Evolutionary conservation across 2,329 filamentous ascomycete genomes (phyloP), one percentile per base, ranked within the genome.

Genomic region (Colletotrichum echinochloae): DNA sequence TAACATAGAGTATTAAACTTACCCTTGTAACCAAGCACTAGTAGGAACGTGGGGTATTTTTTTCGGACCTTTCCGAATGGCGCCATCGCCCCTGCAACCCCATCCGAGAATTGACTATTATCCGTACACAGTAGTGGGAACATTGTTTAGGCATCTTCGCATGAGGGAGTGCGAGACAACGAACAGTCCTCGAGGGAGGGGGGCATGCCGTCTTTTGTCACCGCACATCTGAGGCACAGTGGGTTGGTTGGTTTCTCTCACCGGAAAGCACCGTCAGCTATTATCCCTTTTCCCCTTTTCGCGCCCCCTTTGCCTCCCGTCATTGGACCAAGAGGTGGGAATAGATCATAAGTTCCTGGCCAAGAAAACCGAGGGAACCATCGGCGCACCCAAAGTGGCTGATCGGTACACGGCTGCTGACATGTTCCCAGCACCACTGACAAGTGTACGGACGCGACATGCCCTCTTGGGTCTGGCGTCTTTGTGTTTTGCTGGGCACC

Each of bases 311-410:
- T 37, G 33, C 59, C 6, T 18, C 23, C 54, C 39, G n/a, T 51
- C 37, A 35, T 35, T 37, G 35, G 35, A 30, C 51, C 49, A 49
- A 66, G 56, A 51, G 41, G 20, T 57, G 51, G 62, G 56, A 70
- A 61, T 28, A 37, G 16, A 20, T 52, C 63, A 66, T 35, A 66
- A 61, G 56, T 66, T 61, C 67, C 67, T 23, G 30, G 66, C 55
- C 56, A 56, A 66, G 63, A 18, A 49, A 37, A 14, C 56, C 18
- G 20, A 20, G 52, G 14, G 46, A 48, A 33, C 26, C 18, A 35
- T 54, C 28, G 60, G 23, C 18, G 28, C 37, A 30, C 16, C 12
- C 51, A 49, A 59, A 70, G 56, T 57, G 18, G 44, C 62, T 37
- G 35, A 60, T 66, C 67, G 67, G 56, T 66, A 62, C 33, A 23